Conservation (phyloP, 1,139 yeast genomes). For the Magnusiomyces paraingens region DNA sequence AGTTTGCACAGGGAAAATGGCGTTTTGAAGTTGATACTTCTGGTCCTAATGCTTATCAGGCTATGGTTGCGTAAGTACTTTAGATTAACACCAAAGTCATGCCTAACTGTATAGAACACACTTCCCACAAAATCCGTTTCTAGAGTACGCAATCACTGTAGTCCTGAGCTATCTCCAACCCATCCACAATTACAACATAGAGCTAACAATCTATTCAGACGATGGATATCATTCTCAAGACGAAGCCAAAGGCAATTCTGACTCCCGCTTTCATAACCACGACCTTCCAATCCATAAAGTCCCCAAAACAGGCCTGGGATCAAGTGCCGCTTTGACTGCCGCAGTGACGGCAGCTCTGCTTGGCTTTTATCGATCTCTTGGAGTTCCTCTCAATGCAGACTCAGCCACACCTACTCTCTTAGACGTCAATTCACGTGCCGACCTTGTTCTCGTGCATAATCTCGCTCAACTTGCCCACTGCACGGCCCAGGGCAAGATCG, state of each 20-base stretch:
- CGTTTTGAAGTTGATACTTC: constrained; percentile 36
- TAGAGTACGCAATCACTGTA: constrained; percentile 54
- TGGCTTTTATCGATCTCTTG: constrained; percentile 37
- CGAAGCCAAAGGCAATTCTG: constrained; percentile 19
- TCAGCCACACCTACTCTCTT: not conserved
- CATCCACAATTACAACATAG: constrained; percentile 27
- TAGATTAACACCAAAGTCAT: not conserved
- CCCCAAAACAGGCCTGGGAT: constrained; percentile 91
- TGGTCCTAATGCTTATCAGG: constrained; percentile 23
- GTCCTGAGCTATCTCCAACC: constrained; percentile 49
- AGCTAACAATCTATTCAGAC: constrained; percentile 70
- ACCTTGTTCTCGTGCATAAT: constrained; percentile 51
- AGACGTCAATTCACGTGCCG: not conserved
- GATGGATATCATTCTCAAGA: constrained; percentile 82
- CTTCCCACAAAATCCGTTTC: constrained; percentile 59
- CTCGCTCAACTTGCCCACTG: constrained; percentile 87
- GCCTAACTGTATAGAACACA: not conserved
- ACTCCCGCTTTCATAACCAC: constrained; percentile 57
- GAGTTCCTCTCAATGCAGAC: no score
- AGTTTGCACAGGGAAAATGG: constrained; percentile 71
- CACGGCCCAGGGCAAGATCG: constrained; percentile 88
- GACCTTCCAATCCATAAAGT: constrained; percentile 55
- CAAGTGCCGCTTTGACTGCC: constrained; percentile 89
- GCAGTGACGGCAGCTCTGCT: constrained; percentile 68
- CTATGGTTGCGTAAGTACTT: constrained; percentile 10